Conservation (phyloP, 176 grass and related monocot species). For the Secale cereale region DNA sequence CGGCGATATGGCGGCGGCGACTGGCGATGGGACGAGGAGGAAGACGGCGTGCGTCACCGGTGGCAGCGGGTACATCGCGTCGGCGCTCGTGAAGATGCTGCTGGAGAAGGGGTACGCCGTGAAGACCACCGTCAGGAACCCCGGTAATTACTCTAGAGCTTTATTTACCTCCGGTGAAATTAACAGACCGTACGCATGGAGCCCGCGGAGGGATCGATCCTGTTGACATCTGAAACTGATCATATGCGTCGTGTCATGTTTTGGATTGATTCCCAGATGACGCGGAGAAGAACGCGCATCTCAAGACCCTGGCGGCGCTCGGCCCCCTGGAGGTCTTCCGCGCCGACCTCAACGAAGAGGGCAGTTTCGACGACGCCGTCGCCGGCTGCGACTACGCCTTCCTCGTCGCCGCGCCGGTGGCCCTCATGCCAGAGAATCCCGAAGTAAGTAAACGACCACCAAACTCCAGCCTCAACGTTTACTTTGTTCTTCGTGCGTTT, state of each 20-base stretch:
- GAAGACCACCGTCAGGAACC: constrained; percentile 56
- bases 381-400: constrained; percentile 52
- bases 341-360: constrained; percentile 45
- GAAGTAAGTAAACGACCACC: constrained; percentile 29
- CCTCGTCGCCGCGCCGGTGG: constrained; percentile 61
- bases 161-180: neutral
- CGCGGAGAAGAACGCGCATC: constrained; percentile 27
- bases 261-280: constrained; percentile 14
- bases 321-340: constrained; percentile 32
- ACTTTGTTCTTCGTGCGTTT: neutral
- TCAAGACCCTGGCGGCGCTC: constrained; percentile 37
- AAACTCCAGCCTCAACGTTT: neutral
- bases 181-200: too few relatives aligned
- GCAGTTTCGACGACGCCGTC: constrained; percentile 60
- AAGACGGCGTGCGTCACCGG: constrained; percentile 69
- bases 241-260: neutral
- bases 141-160: constrained; percentile 1
- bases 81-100: constrained; percentile 52
- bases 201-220: neutral
- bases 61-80: constrained; percentile 55
- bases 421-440: constrained; percentile 28
- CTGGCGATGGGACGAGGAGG: neutral
- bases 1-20: neutral
- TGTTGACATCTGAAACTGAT: neutral
- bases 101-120: constrained; percentile 66